Conservation (phyloP, 192 early-diverging fungal species). For the Coemansia guatemalensis region DNA sequence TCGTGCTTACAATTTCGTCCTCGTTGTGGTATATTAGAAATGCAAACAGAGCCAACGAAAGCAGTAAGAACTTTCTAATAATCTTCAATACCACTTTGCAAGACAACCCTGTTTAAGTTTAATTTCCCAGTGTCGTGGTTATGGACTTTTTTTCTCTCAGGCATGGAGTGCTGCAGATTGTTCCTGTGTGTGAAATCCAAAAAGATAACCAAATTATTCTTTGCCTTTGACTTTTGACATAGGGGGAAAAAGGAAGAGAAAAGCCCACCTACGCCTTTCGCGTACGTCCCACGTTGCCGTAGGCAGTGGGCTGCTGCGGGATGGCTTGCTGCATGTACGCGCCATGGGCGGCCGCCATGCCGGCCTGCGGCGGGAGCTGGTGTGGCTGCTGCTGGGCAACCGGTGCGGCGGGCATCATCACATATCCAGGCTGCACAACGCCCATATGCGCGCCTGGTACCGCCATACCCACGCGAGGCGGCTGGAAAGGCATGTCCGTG, state of each 20-base stretch:
- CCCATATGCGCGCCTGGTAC: slow-evolving; percentile 19
- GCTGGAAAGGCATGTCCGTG: slow-evolving; percentile 56
- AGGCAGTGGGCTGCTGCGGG: slow-evolving; percentile 34
- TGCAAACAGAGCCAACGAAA: not conserved
- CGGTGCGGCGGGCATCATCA: slow-evolving; percentile 34
- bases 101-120: no score
- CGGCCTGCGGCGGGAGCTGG: slow-evolving; percentile 17
- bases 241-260: not conserved
- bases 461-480: slow-evolving; percentile 19
- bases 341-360: slow-evolving; percentile 14
- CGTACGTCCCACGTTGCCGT: slow-evolving; percentile 39
- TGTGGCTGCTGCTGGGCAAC: slow-evolving; percentile 21
- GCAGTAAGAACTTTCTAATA: not conserved
- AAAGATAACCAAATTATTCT: not conserved
- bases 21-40: not conserved
- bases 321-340: slow-evolving; percentile 16
- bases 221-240: not conserved
- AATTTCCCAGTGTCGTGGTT: no score
- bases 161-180: no score
- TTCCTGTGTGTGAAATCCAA: no score
- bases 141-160: no score
- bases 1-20: not conserved
- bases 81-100: no score
- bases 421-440: slow-evolving; percentile 34
- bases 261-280: slow-evolving; percentile 31